phyloP scores from a whole-genome alignment of 2,329 filamentous ascomycete genomes.

The Phyllosticta paracitricarpa region DNA sequence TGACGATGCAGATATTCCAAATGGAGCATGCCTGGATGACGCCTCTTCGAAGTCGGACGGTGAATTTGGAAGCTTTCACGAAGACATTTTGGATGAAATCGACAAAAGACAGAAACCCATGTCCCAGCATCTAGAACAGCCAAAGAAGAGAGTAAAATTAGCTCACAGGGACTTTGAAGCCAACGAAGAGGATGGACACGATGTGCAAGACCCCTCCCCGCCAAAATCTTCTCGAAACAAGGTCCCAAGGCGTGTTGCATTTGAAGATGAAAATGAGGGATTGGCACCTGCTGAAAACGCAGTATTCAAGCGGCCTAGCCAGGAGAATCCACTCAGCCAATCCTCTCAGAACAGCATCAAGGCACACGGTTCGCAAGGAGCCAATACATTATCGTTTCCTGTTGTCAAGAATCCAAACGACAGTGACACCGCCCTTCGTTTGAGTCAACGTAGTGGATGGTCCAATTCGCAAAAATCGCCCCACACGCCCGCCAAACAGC shows the following conservation, averaged over 20 bases:
- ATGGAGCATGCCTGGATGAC: not conserved
- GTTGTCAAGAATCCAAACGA: constrained; percentile 70
- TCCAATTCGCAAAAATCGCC: constrained; percentile 34
- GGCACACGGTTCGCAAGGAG: constrained; percentile 26
- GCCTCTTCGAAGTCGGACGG: not conserved
- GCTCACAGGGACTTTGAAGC: not conserved
- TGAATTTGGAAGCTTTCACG: constrained; percentile 9
- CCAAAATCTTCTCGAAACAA: not conserved
- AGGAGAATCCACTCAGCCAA: constrained; percentile 14
- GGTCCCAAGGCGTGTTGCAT: not conserved
- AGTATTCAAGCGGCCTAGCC: not conserved
- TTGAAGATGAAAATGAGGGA: not conserved
- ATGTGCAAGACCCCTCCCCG: not conserved
- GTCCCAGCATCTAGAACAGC: not conserved
- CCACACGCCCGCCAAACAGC: not conserved
- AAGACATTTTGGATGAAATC: constrained; percentile 4
- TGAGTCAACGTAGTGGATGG: constrained; percentile 53
- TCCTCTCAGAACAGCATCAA: constrained; percentile 32
- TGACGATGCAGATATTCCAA: not conserved
- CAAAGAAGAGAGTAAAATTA: not conserved
- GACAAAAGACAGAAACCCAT: not conserved
- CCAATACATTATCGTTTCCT: constrained; percentile 51
- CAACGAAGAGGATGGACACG: not conserved
- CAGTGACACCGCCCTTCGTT: constrained; percentile 49
- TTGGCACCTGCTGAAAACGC: not conserved